phyloP scores from a whole-genome alignment of 2,329 filamentous ascomycete genomes.

The Lachnellula occidentalis region DNA sequence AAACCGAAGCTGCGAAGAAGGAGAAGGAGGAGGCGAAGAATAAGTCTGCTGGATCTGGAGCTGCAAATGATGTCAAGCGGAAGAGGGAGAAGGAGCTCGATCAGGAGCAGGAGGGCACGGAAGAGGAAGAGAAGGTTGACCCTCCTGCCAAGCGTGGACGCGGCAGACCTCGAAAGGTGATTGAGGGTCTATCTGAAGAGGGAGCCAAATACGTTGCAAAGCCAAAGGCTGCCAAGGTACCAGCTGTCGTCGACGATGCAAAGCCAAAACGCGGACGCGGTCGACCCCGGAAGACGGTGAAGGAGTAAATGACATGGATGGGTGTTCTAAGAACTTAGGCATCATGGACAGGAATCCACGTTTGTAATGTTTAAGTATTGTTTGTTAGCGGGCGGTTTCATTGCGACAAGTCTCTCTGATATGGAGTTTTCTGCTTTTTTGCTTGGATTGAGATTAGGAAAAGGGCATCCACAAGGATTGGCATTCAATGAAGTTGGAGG shows the following conservation, averaged over 20 bases:
- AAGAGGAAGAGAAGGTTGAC: slow-evolving; percentile 56
- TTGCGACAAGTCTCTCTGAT: too few species aligned
- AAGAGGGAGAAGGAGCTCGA: not conserved
- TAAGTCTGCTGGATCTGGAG: not conserved
- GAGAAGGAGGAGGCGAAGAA: slow-evolving; percentile 7
- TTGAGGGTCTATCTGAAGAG: too few species aligned
- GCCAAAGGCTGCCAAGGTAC: not conserved
- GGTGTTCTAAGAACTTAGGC: too few species aligned
- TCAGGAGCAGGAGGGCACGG: slow-evolving; percentile 56
- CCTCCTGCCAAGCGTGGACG: slow-evolving; percentile 27
- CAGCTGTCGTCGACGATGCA: not conserved
- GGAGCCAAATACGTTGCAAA: too few species aligned
- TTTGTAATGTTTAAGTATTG: too few species aligned
- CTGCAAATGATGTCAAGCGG: slow-evolving; percentile 3
- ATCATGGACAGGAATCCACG: too few species aligned
- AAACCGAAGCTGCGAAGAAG: not conserved
- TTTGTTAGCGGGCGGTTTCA: too few species aligned
- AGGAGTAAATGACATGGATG: too few species aligned
- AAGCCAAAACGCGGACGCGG: not conserved
- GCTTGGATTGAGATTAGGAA: too few species aligned
- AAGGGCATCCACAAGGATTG: too few species aligned
- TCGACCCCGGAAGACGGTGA: not conserved
- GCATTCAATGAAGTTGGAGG: too few species aligned
- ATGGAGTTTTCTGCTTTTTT: too few species aligned
- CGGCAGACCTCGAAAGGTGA: not conserved